Conservation (phyloP, 2,329 filamentous ascomycete genomes). For the Curvularia eragrostidis region DNA sequence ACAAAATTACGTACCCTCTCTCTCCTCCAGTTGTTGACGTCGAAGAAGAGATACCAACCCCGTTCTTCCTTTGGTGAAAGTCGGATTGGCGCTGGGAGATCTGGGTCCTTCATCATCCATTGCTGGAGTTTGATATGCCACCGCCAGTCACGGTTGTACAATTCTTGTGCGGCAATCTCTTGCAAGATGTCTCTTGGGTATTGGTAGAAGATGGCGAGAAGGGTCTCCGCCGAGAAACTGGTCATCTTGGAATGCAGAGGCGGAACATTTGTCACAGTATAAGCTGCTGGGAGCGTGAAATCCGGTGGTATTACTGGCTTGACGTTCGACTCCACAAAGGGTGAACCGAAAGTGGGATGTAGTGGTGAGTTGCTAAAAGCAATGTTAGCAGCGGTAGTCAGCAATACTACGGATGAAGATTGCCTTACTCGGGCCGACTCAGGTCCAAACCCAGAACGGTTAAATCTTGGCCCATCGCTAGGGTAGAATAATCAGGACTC, state of each 20-base stretch:
- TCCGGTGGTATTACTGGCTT: slow-evolving; percentile 66
- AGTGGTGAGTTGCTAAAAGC: slow-evolving; percentile 58
- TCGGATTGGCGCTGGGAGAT: slow-evolving; percentile 52
- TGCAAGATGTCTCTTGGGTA: slow-evolving; percentile 70
- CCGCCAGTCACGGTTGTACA: slow-evolving; percentile 62
- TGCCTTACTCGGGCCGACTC: slow-evolving; percentile 64
- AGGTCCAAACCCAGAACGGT: slow-evolving; percentile 69
- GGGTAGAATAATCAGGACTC: slow-evolving; percentile 56
- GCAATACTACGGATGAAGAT: not conserved
- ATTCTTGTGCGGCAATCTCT: slow-evolving; percentile 68
- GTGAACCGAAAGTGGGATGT: slow-evolving; percentile 68
- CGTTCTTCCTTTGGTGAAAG: slow-evolving; percentile 57
- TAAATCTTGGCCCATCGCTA: slow-evolving; percentile 69
- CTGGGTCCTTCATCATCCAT: slow-evolving; percentile 63
- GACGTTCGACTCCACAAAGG: slow-evolving; percentile 65
- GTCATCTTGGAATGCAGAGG: slow-evolving; percentile 64
- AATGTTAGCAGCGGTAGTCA: slow-evolving; percentile 28
- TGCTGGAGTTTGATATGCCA: slow-evolving; percentile 62
- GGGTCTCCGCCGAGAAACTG: slow-evolving; percentile 68
- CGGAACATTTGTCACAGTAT: slow-evolving; percentile 71
- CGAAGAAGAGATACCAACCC: slow-evolving; percentile 63
- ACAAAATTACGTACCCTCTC: slow-evolving; percentile 51
- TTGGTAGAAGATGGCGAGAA: slow-evolving; percentile 75
- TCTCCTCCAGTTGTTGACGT: slow-evolving; percentile 60
- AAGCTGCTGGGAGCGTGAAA: slow-evolving; percentile 68